A percentile compares a stretch with the other conserved stretches of the same genome.
Evolutionary conservation across 2,329 filamentous ascomycete species (phyloP).

Genomic region (Apiospora rasikravindrae): DNA sequence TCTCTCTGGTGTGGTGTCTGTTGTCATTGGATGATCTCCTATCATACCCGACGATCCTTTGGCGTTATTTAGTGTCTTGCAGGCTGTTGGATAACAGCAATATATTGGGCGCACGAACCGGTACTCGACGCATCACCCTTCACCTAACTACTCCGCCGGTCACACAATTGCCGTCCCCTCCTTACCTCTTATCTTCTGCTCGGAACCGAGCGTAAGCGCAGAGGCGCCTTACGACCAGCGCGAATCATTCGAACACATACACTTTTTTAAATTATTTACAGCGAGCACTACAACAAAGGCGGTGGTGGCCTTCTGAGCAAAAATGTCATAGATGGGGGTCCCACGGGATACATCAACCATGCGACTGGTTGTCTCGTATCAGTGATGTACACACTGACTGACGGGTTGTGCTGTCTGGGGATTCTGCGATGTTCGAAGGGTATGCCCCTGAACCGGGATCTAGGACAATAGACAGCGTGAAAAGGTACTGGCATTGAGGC

Average conservation of each 20-base stretch:
- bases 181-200: constrained; percentile 29
- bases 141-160: constrained; percentile 21
- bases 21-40: constrained; percentile 40
- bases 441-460: constrained; percentile 13
- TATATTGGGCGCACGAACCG: constrained; percentile 17
- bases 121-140: constrained; percentile 16
- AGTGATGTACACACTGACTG: neutral
- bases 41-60: constrained; percentile 34
- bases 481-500: constrained; percentile 16
- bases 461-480: constrained; percentile 11
- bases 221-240: constrained; percentile 16
- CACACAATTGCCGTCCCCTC: constrained; percentile 37
- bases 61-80: constrained; percentile 39
- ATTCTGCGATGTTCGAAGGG: constrained; percentile 10
- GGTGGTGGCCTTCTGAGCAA: constrained; percentile 7
- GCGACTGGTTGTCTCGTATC: constrained; percentile 1
- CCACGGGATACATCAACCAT: neutral
- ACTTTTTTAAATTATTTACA: constrained; percentile 14
- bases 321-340: constrained; percentile 13
- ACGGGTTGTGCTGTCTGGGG: neutral
- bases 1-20: constrained; percentile 39
- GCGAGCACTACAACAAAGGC: constrained; percentile 6
- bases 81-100: constrained; percentile 30
- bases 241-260: constrained; percentile 13
- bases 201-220: constrained; percentile 14